Percentiles rank a stretch among this genome's conserved stretches.
These are phyloP conservation scores for Aspergillus ostianus DNA, from an alignment of 495 filamentous ascomycete genomes.

Conservation along the genomic window DNA sequence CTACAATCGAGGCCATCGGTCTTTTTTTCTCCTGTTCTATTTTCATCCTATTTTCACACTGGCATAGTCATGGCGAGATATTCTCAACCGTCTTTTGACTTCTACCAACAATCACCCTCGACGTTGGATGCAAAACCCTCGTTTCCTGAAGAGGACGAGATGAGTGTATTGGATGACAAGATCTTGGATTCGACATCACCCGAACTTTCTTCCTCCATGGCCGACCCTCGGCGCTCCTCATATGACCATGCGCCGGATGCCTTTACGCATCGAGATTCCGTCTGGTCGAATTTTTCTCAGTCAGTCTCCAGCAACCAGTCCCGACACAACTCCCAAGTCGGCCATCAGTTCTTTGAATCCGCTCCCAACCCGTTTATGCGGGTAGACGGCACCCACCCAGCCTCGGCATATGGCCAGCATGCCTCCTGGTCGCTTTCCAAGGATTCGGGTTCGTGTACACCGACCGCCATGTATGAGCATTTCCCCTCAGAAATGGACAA, in stretches of 20 bases:
- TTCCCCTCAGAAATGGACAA: constrained; percentile 63
- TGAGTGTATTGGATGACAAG: constrained; percentile 79
- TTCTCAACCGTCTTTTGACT: constrained; percentile 51
- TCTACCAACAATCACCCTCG: constrained; percentile 60
- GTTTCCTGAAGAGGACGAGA: constrained; percentile 76
- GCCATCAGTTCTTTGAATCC: constrained; percentile 36
- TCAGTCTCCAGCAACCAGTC: constrained; percentile 37
- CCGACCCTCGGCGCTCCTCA: constrained; percentile 62
- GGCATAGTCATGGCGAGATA: constrained; percentile 43
- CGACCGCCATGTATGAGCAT: constrained; percentile 59
- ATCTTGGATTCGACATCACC: constrained; percentile 72
- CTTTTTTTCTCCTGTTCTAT: constrained; percentile 30
- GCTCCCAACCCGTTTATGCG: constrained; percentile 55
- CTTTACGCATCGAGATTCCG: constrained; percentile 71
- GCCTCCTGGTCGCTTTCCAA: constrained; percentile 44
- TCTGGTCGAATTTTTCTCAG: constrained; percentile 72
- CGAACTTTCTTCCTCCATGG: constrained; percentile 63
- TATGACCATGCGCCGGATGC: constrained; percentile 66
- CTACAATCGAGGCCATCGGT: constrained; percentile 9
- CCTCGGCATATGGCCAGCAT: constrained; percentile 47
- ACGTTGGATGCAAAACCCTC: constrained; percentile 61
- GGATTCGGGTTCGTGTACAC: constrained; percentile 59
- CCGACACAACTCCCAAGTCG: constrained; percentile 38
- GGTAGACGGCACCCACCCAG: constrained; percentile 51
- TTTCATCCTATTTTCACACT: constrained; percentile 27